Base-by-base conservation (phyloP, 768 basidiomycete species). In the Tylopilus balloui region DNA sequence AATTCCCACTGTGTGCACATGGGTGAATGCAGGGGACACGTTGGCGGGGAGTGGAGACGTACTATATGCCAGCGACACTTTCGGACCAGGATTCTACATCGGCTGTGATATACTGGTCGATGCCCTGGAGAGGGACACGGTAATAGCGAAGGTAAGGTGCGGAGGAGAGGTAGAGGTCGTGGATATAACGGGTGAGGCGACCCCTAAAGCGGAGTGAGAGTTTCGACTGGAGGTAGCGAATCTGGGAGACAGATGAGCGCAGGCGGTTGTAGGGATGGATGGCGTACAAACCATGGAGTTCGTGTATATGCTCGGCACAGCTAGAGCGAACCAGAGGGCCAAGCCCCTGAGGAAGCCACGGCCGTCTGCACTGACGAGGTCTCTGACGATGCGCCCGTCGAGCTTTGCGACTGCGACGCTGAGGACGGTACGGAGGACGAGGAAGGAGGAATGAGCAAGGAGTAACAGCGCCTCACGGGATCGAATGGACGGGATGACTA, bases 221-320 rank as follows among this genome's bases (percentile, higher is more conserved):
- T 47, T 88, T 89, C 4, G 86, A 80, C 69, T 97, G 93, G 1
- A 97, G 74, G 63, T 92, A 87, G 6, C 87, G 84, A 51, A 96
- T 88, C 92, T 93, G 52, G 9, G 17, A 21, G n/a, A 5, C 14
- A 6, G 0, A 42, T 32, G 23, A 59, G 31, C 15, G 23, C 6
- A 3, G 11, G 13, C 3, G 2, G 14, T 20, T 11, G 36, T 10
- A 25, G 25, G 19, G 14, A 11, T 14, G 3, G 5, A 24, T 0
- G 0, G 13, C 11, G 10, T 9, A 51, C 72, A 42, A 27, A 89
- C 91, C 90, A 97, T 92, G 2, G 90, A 85, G 63, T 98, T 98
- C 0, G 95, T 98, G 64, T 92, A 93, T 19, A 92, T 92, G 62
- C 89, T 92, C 0, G 95, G 95, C 21, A 98, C 76, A 2, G 93